Evolutionary conservation across 805 yeast genomes (phyloP), one percentile per base, ranked within the genome.

Genomic region (Sporopachydermia lactativora): DNA sequence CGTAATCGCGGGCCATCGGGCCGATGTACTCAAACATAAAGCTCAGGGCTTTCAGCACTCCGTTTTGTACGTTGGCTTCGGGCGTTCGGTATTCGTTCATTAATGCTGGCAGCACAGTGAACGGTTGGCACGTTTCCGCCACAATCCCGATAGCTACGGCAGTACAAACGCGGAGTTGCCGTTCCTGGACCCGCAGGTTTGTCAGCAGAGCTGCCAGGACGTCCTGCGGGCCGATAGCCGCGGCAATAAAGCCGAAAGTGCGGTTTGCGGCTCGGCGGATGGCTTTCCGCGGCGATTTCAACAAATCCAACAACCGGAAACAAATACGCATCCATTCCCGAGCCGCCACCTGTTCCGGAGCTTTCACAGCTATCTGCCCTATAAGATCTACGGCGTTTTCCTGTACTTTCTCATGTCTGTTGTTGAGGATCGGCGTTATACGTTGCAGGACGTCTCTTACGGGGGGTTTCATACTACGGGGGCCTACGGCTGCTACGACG

Each of bases 141-240:
- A 92, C 94, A 49, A 92, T 86, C 31, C 95, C 98, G 48, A 92
- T 83, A 0, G 99, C 99, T 35, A 92, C 96, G 4, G 98, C 96
- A 0, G 97, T 85, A 57, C 96, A 89, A 5, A 92, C 95, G 53
- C 99, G 78, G 35, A 84, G 67, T 60, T 92, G 99, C 53, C 99
- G 81, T 54, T 92, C 97, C 55, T 89, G 97, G 4, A 88, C 94
- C 44, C 83, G 71, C 48, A 92, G 64, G 50, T 89, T 89, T 50
- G 82, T 84, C 42, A 92, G 60, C 31, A 92, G 62, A 43, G 94
- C 80, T 1, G 79, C 88, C 15, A 92, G 59, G 3, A 92, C 94
- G 56, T 92, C 97, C 45, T 84, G 92, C 0, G 99, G 99, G 0
- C 99, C 99, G 39, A 92, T 79, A 0, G 95, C 94, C 46, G 73